Percentiles rank a stretch among this genome's conserved stretches.
Conservation (phyloP, 1,284 basidiomycete species). For the Ustilago curta region DNA sequence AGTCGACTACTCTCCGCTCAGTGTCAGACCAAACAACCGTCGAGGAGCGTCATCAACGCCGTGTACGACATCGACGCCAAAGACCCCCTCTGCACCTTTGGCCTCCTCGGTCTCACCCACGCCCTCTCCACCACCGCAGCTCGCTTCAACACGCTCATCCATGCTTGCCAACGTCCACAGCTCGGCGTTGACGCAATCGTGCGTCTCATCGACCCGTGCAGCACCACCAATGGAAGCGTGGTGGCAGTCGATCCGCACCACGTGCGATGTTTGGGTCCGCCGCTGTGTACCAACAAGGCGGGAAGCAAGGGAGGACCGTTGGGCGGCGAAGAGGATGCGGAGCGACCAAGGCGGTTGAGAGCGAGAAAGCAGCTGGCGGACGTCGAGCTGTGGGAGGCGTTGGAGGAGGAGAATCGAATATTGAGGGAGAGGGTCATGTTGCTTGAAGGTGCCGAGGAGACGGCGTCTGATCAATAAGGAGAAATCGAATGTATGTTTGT, state of each 20-base stretch:
- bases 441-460: background rate
- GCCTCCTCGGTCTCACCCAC: background rate
- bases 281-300: background rate
- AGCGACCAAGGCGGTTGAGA: background rate
- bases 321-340: background rate
- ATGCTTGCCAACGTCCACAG: background rate
- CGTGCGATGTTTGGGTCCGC: background rate
- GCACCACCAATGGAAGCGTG: background rate
- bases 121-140: background rate
- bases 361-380: background rate
- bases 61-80: background rate
- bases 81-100: background rate
- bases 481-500: too few species aligned
- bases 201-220: conserved; percentile 1
- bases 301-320: background rate
- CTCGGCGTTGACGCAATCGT: background rate
- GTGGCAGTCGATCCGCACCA: background rate
- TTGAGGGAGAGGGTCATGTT: background rate
- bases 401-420: background rate
- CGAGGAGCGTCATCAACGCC: conserved; percentile 1
- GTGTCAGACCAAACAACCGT: background rate
- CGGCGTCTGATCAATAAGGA: background rate
- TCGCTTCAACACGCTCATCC: background rate
- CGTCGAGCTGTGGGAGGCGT: background rate
- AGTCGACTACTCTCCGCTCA: background rate